Percentiles rank a stretch among this genome's conserved stretches.
These are phyloP conservation scores for Sclerotinia trifoliorum DNA, from an alignment of 2,329 filamentous ascomycete genomes.

Conservation along the genomic window DNA sequence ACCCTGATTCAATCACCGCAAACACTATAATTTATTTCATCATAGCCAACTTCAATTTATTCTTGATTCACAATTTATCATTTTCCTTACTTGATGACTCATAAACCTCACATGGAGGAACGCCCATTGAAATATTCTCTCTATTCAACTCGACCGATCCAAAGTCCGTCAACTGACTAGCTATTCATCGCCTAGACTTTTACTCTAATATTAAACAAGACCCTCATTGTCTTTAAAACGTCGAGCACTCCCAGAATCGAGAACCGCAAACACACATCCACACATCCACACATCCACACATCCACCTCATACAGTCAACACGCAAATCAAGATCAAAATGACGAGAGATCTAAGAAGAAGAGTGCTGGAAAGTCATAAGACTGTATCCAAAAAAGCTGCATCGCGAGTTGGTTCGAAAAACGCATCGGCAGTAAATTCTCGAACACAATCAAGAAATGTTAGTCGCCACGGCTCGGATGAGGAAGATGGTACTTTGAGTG, in stretches of 20 bases:
- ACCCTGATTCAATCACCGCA: not conserved
- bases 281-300: too few relatives aligned
- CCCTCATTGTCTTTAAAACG: not conserved
- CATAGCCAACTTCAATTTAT: not conserved
- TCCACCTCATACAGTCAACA: not conserved
- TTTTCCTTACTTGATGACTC: not conserved
- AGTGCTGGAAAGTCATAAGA: constrained; percentile 58
- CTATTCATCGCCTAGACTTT: not conserved
- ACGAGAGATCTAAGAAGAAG: constrained; percentile 48
- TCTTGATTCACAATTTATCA: constrained; percentile 7
- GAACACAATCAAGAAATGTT: constrained; percentile 48
- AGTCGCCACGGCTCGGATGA: constrained; percentile 54
- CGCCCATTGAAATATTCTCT: not conserved
- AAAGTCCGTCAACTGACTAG: not conserved
- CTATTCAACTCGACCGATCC: not conserved
- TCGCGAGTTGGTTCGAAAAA: constrained; percentile 49
- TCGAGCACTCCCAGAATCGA: not conserved
- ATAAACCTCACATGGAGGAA: not conserved
- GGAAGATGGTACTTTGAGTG: constrained; percentile 52
- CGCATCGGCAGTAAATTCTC: constrained; percentile 49
- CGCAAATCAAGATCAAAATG: not conserved
- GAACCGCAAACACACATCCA: not conserved
- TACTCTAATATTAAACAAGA: not conserved
- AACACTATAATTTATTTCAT: not conserved
- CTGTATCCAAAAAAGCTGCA: constrained; percentile 55